These are phyloP conservation scores for Rhytidhysteron rufulum DNA, from an alignment of 2,329 filamentous ascomycete genomes.

Conservation along the genomic window DNA sequence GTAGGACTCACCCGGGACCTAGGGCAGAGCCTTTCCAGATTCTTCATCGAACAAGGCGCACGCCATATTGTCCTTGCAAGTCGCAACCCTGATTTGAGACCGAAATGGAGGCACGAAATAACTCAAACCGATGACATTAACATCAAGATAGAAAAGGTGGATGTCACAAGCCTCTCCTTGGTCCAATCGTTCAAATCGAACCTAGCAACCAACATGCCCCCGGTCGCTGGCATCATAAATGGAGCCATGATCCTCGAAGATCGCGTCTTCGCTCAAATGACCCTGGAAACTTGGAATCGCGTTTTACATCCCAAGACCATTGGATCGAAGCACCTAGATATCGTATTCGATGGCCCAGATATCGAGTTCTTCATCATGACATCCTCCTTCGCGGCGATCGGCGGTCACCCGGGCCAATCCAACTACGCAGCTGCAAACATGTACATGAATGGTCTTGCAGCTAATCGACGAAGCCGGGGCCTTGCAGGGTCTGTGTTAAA, in stretches of 20 bases:
- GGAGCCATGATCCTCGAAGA: slow-evolving; percentile 3
- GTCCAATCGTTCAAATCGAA: not conserved
- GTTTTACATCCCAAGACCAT: slow-evolving; percentile 10
- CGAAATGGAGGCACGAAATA: slow-evolving; percentile 14
- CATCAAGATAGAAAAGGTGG: slow-evolving; percentile 1
- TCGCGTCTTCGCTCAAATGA: not conserved
- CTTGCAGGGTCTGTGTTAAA: slow-evolving; percentile 35
- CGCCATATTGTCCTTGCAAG: slow-evolving; percentile 26
- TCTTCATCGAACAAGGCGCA: slow-evolving; percentile 4
- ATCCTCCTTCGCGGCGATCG: slow-evolving; percentile 1
- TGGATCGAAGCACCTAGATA: slow-evolving; percentile 13
- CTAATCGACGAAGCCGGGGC: not conserved
- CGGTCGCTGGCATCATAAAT: slow-evolving; percentile 5
- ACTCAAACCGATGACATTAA: slow-evolving; percentile 5
- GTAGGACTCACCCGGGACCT: not conserved
- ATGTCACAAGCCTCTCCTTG: not conserved
- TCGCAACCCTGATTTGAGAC: slow-evolving; percentile 31
- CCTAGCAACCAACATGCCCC: not conserved
- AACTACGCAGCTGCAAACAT: slow-evolving; percentile 7
- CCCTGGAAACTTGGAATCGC: not conserved
- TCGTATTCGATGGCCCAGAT: slow-evolving; percentile 1
- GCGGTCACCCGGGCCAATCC: slow-evolving; percentile 5
- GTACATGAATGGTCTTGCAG: slow-evolving; percentile 4
- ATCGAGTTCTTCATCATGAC: slow-evolving; percentile 9
- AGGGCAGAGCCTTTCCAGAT: not conserved